phyloP scores from a whole-genome alignment of 2,329 filamentous ascomycete species.

The Helotiales sp. region DNA sequence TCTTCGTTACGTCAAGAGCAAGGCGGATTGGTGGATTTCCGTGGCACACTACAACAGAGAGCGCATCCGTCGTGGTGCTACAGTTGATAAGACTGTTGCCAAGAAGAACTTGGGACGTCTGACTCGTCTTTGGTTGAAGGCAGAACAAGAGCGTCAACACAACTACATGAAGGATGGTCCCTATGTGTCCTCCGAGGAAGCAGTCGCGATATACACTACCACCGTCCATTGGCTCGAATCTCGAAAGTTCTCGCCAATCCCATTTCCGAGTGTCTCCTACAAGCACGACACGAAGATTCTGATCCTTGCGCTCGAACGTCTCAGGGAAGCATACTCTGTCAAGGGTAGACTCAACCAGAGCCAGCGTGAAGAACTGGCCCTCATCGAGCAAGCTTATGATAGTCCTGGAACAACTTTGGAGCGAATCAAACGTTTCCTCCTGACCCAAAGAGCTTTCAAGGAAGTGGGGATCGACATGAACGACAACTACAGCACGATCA shows the following conservation, averaged over 20 bases:
- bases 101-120: constrained; percentile 98
- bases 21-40: constrained; percentile 99
- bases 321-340: constrained; percentile 95
- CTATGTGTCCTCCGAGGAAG: constrained; percentile 97
- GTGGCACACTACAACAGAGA: constrained; percentile 99
- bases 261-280: constrained; percentile 98
- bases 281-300: constrained; percentile 99
- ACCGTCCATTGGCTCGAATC: constrained; percentile 99
- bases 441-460: constrained; percentile 98
- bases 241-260: constrained; percentile 96
- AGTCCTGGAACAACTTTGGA: constrained; percentile 95
- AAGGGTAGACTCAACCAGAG: constrained; percentile 97
- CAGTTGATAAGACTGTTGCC: constrained; percentile 97
- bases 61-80: constrained; percentile 92
- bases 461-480: constrained; percentile 99
- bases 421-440: constrained; percentile 94
- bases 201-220: constrained; percentile 97
- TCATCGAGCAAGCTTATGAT: constrained; percentile 98
- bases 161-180: constrained; percentile 99
- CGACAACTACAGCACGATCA: constrained; percentile 99
- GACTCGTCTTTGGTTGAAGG: constrained; percentile 95
- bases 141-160: constrained; percentile 97
- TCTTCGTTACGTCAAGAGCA: constrained; percentile 96
- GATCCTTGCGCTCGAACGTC: constrained; percentile 89
- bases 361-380: constrained; percentile 91